A percentile compares a stretch with the other conserved stretches of the same genome.
These are phyloP conservation scores for Globisporangium nagaii DNA, from an alignment of 352 stramenopile species.

Conservation along the genomic window DNA sequence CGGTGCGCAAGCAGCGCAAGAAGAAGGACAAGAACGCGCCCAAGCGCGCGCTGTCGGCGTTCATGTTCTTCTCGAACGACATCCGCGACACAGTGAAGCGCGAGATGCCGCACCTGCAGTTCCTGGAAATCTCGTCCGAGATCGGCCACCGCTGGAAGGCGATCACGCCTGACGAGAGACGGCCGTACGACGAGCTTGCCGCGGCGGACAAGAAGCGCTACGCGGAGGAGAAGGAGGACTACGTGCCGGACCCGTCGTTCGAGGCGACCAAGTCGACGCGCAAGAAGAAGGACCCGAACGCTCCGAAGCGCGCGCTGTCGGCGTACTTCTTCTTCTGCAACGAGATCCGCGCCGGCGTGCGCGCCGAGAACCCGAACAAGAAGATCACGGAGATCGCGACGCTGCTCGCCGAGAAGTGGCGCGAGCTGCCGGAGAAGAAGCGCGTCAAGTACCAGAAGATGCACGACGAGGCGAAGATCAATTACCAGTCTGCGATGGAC, in stretches of 20 bases:
- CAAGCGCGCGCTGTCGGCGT: conserved; percentile 86
- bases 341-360: conserved; percentile 87
- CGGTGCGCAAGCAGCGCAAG: conserved; percentile 72
- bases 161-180: conserved; percentile 56
- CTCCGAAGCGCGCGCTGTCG: conserved; percentile 92
- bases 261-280: conserved; percentile 52
- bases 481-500: conserved; percentile 89
- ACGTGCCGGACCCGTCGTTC: conserved; percentile 82
- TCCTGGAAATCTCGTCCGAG: conserved; percentile 84
- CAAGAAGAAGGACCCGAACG: conserved; percentile 92
- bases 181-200: conserved; percentile 80
- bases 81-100: conserved; percentile 87
- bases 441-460: conserved; percentile 87
- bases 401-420: conserved; percentile 79
- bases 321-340: conserved; percentile 96
- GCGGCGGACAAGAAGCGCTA: conserved; percentile 85
- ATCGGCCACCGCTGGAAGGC: conserved; percentile 83
- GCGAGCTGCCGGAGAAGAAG: conserved; percentile 89
- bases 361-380: conserved; percentile 91
- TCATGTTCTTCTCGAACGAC: conserved; percentile 91
- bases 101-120: conserved; percentile 82
- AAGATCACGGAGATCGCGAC: conserved; percentile 91
- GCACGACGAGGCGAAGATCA: conserved; percentile 78
- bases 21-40: conserved; percentile 92
- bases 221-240: conserved; percentile 85